Percentiles rank a stretch among this genome's conserved stretches.
phyloP scores from a whole-genome alignment of 2,329 filamentous ascomycete genomes.

The Colletotrichum gloeosporioides region DNA sequence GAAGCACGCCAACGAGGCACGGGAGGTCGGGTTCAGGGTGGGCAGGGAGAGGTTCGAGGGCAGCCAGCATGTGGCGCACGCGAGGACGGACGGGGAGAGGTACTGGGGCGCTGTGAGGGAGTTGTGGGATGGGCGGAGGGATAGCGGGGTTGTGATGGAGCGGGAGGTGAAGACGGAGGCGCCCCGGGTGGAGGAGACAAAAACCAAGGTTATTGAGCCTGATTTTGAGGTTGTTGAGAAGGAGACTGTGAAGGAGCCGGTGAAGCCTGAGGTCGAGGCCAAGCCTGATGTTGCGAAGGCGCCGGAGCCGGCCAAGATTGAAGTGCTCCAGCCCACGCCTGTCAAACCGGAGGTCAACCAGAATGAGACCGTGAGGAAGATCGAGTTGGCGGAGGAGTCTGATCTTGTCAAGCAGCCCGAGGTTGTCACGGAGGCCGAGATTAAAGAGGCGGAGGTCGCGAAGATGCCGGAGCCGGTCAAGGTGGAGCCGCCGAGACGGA shows the following conservation, averaged over 20 bases:
- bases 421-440: not conserved
- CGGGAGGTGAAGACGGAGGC: not conserved
- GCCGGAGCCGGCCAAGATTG: not conserved
- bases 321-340: not conserved
- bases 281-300: not conserved
- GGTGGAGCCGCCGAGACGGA: not conserved
- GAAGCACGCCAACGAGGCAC: conserved; percentile 48
- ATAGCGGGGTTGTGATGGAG: not conserved
- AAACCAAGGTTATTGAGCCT: not conserved
- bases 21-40: conserved; percentile 43
- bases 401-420: not conserved
- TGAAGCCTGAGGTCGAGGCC: not conserved
- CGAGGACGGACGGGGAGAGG: conserved; percentile 46
- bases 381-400: not conserved
- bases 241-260: not conserved
- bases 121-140: conserved; percentile 44
- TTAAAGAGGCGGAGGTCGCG: not conserved
- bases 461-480: not conserved
- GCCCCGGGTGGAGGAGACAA: not conserved
- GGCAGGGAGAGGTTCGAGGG: conserved; percentile 50
- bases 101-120: conserved; percentile 57
- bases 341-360: not conserved
- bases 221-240: not conserved
- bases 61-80: conserved; percentile 57
- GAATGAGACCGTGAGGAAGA: not conserved